A percentile compares a stretch with the other conserved stretches of the same genome.
Evolutionary conservation across 2,329 filamentous ascomycete genomes (phyloP).

Genomic region (Curvularia lunata): DNA sequence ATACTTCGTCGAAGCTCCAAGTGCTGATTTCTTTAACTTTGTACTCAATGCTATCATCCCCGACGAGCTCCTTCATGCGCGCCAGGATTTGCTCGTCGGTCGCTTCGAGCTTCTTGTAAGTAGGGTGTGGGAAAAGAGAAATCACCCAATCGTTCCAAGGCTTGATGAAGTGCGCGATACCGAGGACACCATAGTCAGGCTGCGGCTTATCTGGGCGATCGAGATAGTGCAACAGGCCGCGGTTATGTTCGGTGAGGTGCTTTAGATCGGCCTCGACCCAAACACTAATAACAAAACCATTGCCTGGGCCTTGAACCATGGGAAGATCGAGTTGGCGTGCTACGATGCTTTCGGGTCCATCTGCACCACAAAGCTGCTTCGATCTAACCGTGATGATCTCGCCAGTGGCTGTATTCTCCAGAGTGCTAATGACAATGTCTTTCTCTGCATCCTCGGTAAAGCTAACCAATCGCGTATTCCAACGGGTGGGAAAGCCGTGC

Average conservation of each 20-base stretch:
- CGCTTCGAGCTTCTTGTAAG: constrained; percentile 6
- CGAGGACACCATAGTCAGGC: constrained; percentile 6
- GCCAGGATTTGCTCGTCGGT: constrained; percentile 8
- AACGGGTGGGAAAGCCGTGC: background rate
- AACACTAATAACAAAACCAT: constrained; percentile 10
- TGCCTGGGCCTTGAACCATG: constrained; percentile 4
- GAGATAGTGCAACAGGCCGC: constrained; percentile 4
- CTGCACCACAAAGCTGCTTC: constrained; percentile 8
- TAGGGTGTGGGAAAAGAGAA: constrained; percentile 8
- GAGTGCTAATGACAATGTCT: constrained; percentile 2
- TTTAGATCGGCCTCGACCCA: constrained; percentile 7
- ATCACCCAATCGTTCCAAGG: constrained; percentile 11
- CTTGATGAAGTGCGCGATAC: constrained; percentile 12
- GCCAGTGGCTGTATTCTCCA: constrained; percentile 1
- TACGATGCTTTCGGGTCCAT: constrained; percentile 7
- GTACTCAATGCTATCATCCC: constrained; percentile 10
- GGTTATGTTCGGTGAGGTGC: constrained; percentile 7
- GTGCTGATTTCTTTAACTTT: constrained; percentile 9
- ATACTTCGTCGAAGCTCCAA: constrained; percentile 13
- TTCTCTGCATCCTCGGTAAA: constrained; percentile 3
- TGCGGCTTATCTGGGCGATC: constrained; percentile 8
- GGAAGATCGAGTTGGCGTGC: constrained; percentile 5
- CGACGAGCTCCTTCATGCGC: constrained; percentile 7
- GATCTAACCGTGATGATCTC: constrained; percentile 5
- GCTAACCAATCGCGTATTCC: constrained; percentile 8